These are phyloP conservation scores for Singerocomus rubriflavus DNA, from an alignment of 1,284 basidiomycete genomes.

Conservation along the genomic window DNA sequence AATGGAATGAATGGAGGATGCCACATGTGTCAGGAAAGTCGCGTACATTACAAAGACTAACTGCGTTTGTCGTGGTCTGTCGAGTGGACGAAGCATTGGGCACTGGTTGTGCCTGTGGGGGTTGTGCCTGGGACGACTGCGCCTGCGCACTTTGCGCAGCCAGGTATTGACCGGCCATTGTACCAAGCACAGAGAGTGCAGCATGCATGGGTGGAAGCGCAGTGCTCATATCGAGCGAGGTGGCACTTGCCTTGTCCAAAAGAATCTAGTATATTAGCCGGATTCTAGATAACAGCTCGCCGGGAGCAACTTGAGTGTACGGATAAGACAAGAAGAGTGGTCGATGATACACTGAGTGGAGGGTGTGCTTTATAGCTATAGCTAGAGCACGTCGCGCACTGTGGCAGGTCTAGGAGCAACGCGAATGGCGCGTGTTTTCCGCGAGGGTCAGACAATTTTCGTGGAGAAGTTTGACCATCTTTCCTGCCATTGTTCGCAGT, in stretches of 20 bases:
- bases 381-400: conserved; percentile 9
- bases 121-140: conserved; percentile 28
- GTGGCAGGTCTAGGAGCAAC: conserved; percentile 14
- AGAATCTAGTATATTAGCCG: conserved; percentile 4
- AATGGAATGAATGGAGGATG: conserved; percentile 5
- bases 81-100: conserved; percentile 24
- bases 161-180: conserved; percentile 47
- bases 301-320: conserved; percentile 27
- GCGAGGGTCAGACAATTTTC: conserved; percentile 22
- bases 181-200: conserved; percentile 50
- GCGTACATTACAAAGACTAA: conserved; percentile 31
- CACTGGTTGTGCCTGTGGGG: conserved; percentile 23
- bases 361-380: conserved; percentile 25
- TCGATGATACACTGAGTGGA: conserved; percentile 7
- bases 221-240: conserved; percentile 36
- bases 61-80: conserved; percentile 26
- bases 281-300: conserved; percentile 22
- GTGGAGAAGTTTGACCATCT: conserved; percentile 7
- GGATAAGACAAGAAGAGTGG: conserved; percentile 30
- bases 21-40: conserved; percentile 4
- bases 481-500: conserved; percentile 13
- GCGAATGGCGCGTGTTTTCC: conserved; percentile 33
- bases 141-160: conserved; percentile 36
- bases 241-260: conserved; percentile 7
- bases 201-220: conserved; percentile 43